A percentile compares a stretch with the other conserved stretches of the same genome.
These are phyloP conservation scores for Gracilaria domingensis DNA, from an alignment of 23 red algal species.

Conservation along the genomic window DNA sequence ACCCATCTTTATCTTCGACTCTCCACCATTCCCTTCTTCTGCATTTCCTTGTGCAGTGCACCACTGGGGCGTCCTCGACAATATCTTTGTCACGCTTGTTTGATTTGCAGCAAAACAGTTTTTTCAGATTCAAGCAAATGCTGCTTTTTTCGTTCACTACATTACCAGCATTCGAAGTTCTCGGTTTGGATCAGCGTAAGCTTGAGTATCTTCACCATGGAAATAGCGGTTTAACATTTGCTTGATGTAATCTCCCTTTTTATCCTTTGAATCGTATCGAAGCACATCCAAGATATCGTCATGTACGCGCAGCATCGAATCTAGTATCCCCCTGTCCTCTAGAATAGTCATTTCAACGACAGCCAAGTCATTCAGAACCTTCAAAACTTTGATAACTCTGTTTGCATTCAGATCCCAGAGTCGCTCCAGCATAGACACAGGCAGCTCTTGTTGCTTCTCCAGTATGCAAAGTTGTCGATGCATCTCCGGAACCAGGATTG, in stretches of 20 bases:
- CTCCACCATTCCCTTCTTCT: neutral
- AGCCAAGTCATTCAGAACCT: neutral
- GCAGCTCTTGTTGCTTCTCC: neutral
- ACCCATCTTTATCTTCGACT: neutral
- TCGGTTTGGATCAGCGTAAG: neutral
- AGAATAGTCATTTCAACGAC: neutral
- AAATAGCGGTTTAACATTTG: neutral
- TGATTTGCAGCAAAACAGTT: too few relatives aligned
- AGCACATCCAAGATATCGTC: conserved; percentile 4
- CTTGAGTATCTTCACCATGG: neutral
- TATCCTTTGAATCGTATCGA: neutral
- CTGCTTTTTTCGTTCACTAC: too few relatives aligned
- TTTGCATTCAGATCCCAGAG: neutral
- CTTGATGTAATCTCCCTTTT: neutral
- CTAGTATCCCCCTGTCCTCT: neutral
- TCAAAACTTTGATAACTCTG: neutral
- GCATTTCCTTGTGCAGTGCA: too few relatives aligned
- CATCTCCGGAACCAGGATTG: neutral
- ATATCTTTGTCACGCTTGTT: too few relatives aligned
- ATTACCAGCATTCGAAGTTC: too few relatives aligned
- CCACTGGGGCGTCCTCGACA: too few relatives aligned
- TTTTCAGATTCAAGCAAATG: too few relatives aligned
- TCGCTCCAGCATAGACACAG: neutral
- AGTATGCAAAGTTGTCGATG: neutral
- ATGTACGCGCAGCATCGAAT: neutral